Percentiles rank a stretch among this genome's conserved stretches.
Evolutionary conservation across 2,329 filamentous ascomycete genomes (phyloP).

Genomic region (Dendrostoma leiphaemia): DNA sequence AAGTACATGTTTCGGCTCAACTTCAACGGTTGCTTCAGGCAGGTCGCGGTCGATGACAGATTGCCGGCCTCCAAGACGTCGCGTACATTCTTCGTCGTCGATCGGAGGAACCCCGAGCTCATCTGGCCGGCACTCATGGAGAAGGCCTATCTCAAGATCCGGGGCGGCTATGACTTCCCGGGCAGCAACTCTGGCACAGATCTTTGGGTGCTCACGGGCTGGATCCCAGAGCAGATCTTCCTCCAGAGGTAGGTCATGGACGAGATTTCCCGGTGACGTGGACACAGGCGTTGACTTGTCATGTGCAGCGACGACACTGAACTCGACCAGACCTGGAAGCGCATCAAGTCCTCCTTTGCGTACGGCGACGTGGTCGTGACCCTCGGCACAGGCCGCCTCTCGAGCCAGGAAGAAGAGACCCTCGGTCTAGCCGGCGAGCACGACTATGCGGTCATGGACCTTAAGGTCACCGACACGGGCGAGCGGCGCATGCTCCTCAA

Average conservation of each 20-base stretch:
- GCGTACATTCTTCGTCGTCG: slow-evolving; percentile 81
- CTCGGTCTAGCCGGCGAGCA: slow-evolving; percentile 86
- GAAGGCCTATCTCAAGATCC: slow-evolving; percentile 93
- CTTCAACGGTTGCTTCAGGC: slow-evolving; percentile 91
- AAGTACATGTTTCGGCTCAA: slow-evolving; percentile 92
- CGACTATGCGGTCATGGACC: slow-evolving; percentile 86
- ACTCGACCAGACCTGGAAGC: slow-evolving; percentile 72
- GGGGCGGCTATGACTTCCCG: slow-evolving; percentile 95
- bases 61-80: slow-evolving; percentile 75
- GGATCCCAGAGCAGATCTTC: slow-evolving; percentile 96
- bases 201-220: slow-evolving; percentile 87
- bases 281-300: background rate
- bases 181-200: slow-evolving; percentile 97
- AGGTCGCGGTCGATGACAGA: slow-evolving; percentile 84
- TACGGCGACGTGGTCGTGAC: slow-evolving; percentile 83
- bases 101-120: slow-evolving; percentile 75
- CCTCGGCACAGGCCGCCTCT: slow-evolving; percentile 83
- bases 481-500: slow-evolving; percentile 78
- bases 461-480: slow-evolving; percentile 59
- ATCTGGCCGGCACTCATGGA: slow-evolving; percentile 92
- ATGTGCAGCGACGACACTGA: slow-evolving; percentile 69
- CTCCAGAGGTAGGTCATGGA: slow-evolving; percentile 68
- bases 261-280: background rate
- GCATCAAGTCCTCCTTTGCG: slow-evolving; percentile 71
- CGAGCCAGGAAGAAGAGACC: slow-evolving; percentile 71